These are phyloP conservation scores for Takashimella tepidaria DNA, from an alignment of 1,284 basidiomycete species.

Conservation along the genomic window DNA sequence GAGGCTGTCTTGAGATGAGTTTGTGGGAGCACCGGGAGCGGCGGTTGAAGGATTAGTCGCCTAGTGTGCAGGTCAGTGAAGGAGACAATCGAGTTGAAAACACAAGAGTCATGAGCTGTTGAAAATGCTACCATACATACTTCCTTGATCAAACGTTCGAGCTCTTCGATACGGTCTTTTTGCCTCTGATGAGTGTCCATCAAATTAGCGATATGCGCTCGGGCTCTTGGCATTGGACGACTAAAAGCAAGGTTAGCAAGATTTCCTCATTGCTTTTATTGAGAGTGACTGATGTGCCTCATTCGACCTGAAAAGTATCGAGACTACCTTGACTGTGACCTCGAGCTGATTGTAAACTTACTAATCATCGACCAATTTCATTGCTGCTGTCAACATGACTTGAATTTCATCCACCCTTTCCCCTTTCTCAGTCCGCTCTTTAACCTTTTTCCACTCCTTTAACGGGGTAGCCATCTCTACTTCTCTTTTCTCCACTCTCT, in stretches of 20 bases:
- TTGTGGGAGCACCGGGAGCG: constrained; percentile 2
- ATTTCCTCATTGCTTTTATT: too few relatives aligned
- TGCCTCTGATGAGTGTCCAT: constrained; percentile 31
- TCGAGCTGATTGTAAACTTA: constrained; percentile 18
- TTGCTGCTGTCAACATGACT: constrained; percentile 33
- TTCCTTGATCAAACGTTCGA: constrained; percentile 37
- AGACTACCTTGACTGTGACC: too few relatives aligned
- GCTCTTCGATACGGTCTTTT: constrained; percentile 27
- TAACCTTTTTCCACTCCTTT: constrained; percentile 19
- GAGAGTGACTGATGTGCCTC: too few relatives aligned
- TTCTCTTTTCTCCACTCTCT: constrained; percentile 37
- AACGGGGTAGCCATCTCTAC: constrained; percentile 36
- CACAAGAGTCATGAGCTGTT: too few relatives aligned
- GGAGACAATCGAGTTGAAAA: too few relatives aligned
- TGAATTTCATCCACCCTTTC: constrained; percentile 29
- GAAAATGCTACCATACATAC: constrained; percentile 7
- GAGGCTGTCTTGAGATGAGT: too few relatives aligned
- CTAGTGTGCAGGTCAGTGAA: too few relatives aligned
- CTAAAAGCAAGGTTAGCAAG: too few relatives aligned
- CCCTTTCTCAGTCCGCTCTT: not conserved
- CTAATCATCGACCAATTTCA: constrained; percentile 44
- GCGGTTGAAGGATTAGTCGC: not conserved
- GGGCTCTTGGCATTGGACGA: constrained; percentile 40
- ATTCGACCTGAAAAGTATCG: too few relatives aligned
- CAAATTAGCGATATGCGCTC: constrained; percentile 30